These are phyloP conservation scores for Trametes elegans DNA, from an alignment of 768 basidiomycete genomes.

Conservation along the genomic window DNA sequence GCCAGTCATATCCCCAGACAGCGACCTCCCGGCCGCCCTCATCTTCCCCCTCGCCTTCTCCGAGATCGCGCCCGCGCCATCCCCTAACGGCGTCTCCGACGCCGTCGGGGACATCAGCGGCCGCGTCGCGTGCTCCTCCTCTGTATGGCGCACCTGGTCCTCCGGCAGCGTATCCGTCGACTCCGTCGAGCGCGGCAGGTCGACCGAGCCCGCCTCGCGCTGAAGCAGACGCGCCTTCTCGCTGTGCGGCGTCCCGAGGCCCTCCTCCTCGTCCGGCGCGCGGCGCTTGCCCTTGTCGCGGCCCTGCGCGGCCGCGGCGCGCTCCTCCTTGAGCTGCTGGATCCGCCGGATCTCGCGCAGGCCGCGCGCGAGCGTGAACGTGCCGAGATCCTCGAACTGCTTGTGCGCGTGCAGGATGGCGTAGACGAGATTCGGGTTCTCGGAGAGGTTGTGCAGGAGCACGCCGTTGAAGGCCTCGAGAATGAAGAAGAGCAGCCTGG, in stretches of 20 bases:
- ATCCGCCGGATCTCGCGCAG: conserved; percentile 80
- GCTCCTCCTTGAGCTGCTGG: conserved; percentile 72
- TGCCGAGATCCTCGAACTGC: conserved; percentile 86
- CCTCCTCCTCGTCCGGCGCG: conserved; percentile 33
- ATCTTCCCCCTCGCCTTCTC: conserved; percentile 94
- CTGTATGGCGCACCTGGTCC: conserved; percentile 23
- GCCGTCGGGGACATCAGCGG: conserved; percentile 45
- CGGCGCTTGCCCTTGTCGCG: conserved; percentile 41
- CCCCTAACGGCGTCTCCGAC: conserved; percentile 31
- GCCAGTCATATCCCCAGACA: conserved; percentile 47
- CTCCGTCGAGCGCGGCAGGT: conserved; percentile 24
- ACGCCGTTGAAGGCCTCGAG: conserved; percentile 91
- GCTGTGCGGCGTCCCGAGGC: conserved; percentile 45
- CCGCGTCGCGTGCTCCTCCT: conserved; percentile 32
- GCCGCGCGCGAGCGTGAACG: conserved; percentile 84
- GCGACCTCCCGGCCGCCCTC: conserved; percentile 68
- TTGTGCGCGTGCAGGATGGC: conserved; percentile 82
- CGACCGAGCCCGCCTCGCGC: conserved; percentile 41
- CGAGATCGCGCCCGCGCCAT: conserved; percentile 43
- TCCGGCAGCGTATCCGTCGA: conserved; percentile 24
- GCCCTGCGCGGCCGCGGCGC: conserved; percentile 33
- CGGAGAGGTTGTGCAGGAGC: conserved; percentile 70
- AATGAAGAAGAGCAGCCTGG: conserved; percentile 90
- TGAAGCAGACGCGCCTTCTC: conserved; percentile 71
- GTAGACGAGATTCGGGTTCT: conserved; percentile 88